Conservation (phyloP, 805 yeast species). For the Martiniozyma abietophila region DNA sequence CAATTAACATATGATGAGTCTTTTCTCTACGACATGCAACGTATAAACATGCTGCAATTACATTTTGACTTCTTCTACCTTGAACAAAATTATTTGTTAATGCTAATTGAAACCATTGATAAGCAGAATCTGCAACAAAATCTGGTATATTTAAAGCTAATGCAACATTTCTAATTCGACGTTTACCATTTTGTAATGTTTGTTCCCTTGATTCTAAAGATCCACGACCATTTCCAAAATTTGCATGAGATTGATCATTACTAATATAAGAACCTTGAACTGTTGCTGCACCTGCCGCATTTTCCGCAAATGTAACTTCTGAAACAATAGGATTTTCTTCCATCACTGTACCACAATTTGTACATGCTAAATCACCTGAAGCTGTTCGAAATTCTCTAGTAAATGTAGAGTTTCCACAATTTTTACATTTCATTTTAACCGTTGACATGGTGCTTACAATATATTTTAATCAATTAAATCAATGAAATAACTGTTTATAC, state of each 20-base stretch:
- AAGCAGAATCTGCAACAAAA: slow-evolving; percentile 75
- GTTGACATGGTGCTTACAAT: neutral
- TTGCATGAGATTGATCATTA: slow-evolving; percentile 73
- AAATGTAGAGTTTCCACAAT: slow-evolving; percentile 47
- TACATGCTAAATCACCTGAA: slow-evolving; percentile 73
- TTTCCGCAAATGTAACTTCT: slow-evolving; percentile 90
- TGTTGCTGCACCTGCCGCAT: slow-evolving; percentile 87
- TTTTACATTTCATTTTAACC: slow-evolving; percentile 21
- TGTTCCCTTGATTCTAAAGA: slow-evolving; percentile 84
- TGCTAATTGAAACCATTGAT: slow-evolving; percentile 84
- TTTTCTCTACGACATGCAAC: slow-evolving; percentile 87
- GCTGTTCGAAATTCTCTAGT: slow-evolving; percentile 45
- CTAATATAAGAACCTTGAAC: slow-evolving; percentile 93
- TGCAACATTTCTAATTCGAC: slow-evolving; percentile 73
- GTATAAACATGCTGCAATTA: slow-evolving; percentile 88
- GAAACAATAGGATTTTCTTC: slow-evolving; percentile 93
- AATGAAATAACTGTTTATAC: too few species aligned
- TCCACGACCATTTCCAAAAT: slow-evolving; percentile 59
- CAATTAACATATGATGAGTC: slow-evolving; percentile 93
- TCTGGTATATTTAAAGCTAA: slow-evolving; percentile 73
- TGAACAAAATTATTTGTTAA: slow-evolving; percentile 85
- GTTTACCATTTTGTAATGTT: slow-evolving; percentile 75
- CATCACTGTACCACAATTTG: slow-evolving; percentile 73
- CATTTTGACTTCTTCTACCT: slow-evolving; percentile 95
- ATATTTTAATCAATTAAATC: neutral